phyloP scores from a whole-genome alignment of 768 basidiomycete genomes.

The Gymnopilus junonius region DNA sequence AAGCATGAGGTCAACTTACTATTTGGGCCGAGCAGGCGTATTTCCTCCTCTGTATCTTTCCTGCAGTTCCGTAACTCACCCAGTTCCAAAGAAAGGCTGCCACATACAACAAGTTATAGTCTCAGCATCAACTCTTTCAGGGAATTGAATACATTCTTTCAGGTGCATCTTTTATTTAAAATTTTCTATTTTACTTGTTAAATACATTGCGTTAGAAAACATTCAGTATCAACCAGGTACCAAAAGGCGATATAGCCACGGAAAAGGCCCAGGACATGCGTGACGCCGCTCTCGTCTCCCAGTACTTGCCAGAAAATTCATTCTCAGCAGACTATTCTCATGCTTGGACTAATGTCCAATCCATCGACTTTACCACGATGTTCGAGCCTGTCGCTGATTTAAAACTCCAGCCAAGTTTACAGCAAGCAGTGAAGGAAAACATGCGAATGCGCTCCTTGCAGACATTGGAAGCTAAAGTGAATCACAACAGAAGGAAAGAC shows the following conservation, averaged over 20 bases:
- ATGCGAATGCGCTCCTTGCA: conserved; percentile 20
- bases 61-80: background rate
- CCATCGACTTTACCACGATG: background rate
- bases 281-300: background rate
- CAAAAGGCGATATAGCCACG: background rate
- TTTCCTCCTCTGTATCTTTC: conserved; percentile 9
- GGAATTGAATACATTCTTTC: conserved; percentile 18
- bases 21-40: conserved; percentile 20
- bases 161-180: background rate
- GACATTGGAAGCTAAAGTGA: conserved; percentile 5
- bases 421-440: conserved; percentile 16
- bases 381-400: background rate
- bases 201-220: background rate
- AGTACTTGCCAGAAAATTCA: background rate
- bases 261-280: background rate
- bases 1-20: conserved; percentile 26
- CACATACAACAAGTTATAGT: background rate
- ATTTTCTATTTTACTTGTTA: background rate
- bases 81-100: background rate
- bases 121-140: conserved; percentile 23
- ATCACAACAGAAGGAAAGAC: background rate
- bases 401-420: background rate
- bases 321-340: conserved; percentile 5
- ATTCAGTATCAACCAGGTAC: background rate
- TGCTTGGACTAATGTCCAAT: conserved; percentile 4